A percentile compares a stretch with the other conserved stretches of the same genome.
phyloP scores from a whole-genome alignment of 768 basidiomycete species.

The Termitomyces sp. region DNA sequence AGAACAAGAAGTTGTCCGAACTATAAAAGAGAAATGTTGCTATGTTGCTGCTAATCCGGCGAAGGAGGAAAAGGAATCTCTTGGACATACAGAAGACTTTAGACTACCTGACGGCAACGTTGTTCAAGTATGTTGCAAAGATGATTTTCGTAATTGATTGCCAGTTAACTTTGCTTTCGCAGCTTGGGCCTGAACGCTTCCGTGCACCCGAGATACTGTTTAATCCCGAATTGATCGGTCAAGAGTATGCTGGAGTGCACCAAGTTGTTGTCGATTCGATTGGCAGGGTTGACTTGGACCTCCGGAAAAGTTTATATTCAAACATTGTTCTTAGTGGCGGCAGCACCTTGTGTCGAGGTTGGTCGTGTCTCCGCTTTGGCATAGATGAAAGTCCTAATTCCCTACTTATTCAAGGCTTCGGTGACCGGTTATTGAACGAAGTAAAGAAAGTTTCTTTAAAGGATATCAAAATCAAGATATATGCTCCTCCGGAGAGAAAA shows the following conservation, averaged over 20 bases:
- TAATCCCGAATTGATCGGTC: constrained; percentile 94
- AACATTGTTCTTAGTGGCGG: constrained; percentile 97
- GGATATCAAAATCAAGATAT: constrained; percentile 98
- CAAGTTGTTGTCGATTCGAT: constrained; percentile 99
- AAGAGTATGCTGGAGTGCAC: constrained; percentile 95
- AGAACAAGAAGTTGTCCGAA: constrained; percentile 93
- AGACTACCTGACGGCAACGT: constrained; percentile 92
- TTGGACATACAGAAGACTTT: constrained; percentile 80
- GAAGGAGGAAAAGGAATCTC: constrained; percentile 92
- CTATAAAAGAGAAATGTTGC: constrained; percentile 98
- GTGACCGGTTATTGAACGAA: constrained; percentile 92
- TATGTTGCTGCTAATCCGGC: constrained; percentile 89
- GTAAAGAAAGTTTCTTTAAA: constrained; percentile 94
- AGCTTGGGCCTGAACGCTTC: constrained; percentile 95
- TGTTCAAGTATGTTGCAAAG: constrained; percentile 57
- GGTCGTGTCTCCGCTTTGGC: constrained; percentile 11
- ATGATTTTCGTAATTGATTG: constrained; percentile 10
- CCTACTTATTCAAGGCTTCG: constrained; percentile 57
- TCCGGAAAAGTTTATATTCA: constrained; percentile 91
- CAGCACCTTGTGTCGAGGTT: constrained; percentile 92
- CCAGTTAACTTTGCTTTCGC: constrained; percentile 7
- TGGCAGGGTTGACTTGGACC: constrained; percentile 91
- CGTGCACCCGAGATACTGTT: constrained; percentile 97
- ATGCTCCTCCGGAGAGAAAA: constrained; percentile 98
- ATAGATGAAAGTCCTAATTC: constrained; percentile 4